Conservation (phyloP, 2,329 filamentous ascomycete genomes). For the Penicillium janthinellum region DNA sequence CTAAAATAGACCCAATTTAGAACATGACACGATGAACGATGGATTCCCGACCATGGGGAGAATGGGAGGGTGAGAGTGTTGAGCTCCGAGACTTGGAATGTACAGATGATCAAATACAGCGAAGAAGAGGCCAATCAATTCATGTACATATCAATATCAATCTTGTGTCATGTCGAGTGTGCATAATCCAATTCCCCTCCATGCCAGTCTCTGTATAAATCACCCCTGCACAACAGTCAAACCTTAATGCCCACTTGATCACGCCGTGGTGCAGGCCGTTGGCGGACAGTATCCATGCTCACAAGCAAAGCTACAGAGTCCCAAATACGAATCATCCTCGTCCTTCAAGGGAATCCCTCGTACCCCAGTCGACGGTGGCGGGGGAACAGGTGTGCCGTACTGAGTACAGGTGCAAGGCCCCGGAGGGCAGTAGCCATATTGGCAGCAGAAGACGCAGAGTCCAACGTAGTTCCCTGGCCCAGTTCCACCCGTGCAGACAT, state of each 20-base stretch:
- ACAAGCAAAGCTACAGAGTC: constrained; percentile 52
- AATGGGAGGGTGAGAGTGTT: neutral
- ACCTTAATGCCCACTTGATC: neutral
- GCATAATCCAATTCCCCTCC: neutral
- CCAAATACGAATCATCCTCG: constrained; percentile 42
- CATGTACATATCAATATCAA: neutral
- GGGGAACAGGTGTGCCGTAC: constrained; percentile 24
- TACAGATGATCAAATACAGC: neutral
- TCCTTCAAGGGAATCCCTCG: constrained; percentile 23
- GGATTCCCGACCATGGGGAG: neutral
- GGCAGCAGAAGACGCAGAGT: constrained; percentile 34
- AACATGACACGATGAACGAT: too few species aligned
- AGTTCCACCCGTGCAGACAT: constrained; percentile 30
- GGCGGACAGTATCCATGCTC: constrained; percentile 51
- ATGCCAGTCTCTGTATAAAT: neutral
- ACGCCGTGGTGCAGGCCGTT: constrained; percentile 24
- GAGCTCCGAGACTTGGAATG: neutral
- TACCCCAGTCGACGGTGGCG: constrained; percentile 27
- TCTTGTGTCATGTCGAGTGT: neutral
- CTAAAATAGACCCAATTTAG: too few species aligned
- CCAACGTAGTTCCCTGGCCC: constrained; percentile 34
- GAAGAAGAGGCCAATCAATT: neutral
- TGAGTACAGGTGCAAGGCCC: constrained; percentile 35
- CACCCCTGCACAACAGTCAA: neutral
- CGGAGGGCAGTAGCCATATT: constrained; percentile 35